Conservation (phyloP, 306 rosid genomes). For the Mimosa bimucronata region DNA sequence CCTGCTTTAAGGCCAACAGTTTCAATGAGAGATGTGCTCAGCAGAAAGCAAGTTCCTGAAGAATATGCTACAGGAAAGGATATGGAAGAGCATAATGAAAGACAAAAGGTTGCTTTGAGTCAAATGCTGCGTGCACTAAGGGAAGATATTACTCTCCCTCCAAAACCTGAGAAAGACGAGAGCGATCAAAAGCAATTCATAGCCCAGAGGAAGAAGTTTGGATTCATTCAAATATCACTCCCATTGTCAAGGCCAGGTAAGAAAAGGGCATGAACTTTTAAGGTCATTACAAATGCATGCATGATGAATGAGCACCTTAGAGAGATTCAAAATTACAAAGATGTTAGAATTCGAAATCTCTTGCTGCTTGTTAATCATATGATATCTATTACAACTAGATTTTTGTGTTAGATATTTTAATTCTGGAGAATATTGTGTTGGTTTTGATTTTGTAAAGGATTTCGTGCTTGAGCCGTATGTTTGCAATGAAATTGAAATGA, state of each 20-base stretch:
- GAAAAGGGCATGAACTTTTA: slow-evolving; percentile 61
- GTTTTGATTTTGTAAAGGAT: slow-evolving; percentile 35
- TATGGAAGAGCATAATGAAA: slow-evolving; percentile 39
- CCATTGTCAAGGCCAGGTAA: slow-evolving; percentile 73
- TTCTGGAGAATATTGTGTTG: slow-evolving; percentile 32
- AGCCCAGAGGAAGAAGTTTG: slow-evolving; percentile 79
- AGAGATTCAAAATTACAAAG: no score
- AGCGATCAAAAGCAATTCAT: slow-evolving; percentile 54
- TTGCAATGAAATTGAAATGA: neutral
- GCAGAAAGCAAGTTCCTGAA: slow-evolving; percentile 64
- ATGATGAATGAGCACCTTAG: neutral
- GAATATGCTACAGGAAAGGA: slow-evolving; percentile 42
- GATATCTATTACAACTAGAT: neutral
- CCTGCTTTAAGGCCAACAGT: slow-evolving; percentile 58
- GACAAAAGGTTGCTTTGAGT: slow-evolving; percentile 67
- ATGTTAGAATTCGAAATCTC: neutral
- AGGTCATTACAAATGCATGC: slow-evolving; percentile 28
- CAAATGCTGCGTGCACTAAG: slow-evolving; percentile 73
- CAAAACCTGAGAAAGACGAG: slow-evolving; percentile 67
- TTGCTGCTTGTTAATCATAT: neutral
- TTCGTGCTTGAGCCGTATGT: slow-evolving; percentile 36
- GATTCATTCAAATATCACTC: slow-evolving; percentile 92
- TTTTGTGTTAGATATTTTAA: slow-evolving; percentile 14
- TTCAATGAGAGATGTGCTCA: slow-evolving; percentile 73
- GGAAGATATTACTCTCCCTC: slow-evolving; percentile 55